A percentile compares a stretch with the other conserved stretches of the same genome.
Conservation (phyloP, 1,139 yeast genomes). For the Yamadazyma atlantica region DNA sequence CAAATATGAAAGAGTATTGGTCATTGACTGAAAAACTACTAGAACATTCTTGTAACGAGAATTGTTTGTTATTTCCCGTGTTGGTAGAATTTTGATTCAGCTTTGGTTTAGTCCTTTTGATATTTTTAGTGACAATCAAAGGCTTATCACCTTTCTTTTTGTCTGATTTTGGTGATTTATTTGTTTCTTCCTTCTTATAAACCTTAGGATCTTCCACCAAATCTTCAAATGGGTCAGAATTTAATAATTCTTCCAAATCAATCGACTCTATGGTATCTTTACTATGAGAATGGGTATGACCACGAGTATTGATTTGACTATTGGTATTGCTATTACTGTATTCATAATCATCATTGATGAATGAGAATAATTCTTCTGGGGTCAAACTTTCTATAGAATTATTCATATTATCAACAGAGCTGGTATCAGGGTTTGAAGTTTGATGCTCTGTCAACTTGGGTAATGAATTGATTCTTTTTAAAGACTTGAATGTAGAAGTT, state of each 20-base stretch:
- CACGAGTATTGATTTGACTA: not conserved
- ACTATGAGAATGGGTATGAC: slow-evolving; percentile 4
- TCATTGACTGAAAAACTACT: slow-evolving; percentile 17
- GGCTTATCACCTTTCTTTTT: slow-evolving; percentile 4
- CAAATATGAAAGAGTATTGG: slow-evolving; percentile 2
- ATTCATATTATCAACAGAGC: slow-evolving; percentile 7
- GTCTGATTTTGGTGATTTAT: not conserved
- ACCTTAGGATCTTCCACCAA: slow-evolving; percentile 1
- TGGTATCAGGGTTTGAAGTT: not conserved
- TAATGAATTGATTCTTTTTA: slow-evolving; percentile 6
- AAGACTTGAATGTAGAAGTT: slow-evolving; percentile 2
- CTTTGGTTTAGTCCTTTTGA: slow-evolving; percentile 5
- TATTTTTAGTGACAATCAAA: not conserved
- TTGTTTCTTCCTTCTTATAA: slow-evolving; percentile 4
- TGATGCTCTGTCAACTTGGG: slow-evolving; percentile 9
- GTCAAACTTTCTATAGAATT: slow-evolving; percentile 18
- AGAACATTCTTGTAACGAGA: slow-evolving; percentile 30
- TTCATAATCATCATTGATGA: slow-evolving; percentile 6
- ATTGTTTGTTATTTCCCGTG: slow-evolving; percentile 12
- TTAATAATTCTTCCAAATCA: slow-evolving; percentile 16
- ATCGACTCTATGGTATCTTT: slow-evolving; percentile 3
- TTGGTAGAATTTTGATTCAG: slow-evolving; percentile 2
- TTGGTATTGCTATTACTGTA: slow-evolving; percentile 1
- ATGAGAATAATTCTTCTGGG: slow-evolving; percentile 15
- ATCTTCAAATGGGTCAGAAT: slow-evolving; percentile 15